Percentiles rank a stretch among this genome's conserved stretches.
Conservation (phyloP, 1,284 basidiomycete genomes). For the Malassezia yamatoensis region DNA sequence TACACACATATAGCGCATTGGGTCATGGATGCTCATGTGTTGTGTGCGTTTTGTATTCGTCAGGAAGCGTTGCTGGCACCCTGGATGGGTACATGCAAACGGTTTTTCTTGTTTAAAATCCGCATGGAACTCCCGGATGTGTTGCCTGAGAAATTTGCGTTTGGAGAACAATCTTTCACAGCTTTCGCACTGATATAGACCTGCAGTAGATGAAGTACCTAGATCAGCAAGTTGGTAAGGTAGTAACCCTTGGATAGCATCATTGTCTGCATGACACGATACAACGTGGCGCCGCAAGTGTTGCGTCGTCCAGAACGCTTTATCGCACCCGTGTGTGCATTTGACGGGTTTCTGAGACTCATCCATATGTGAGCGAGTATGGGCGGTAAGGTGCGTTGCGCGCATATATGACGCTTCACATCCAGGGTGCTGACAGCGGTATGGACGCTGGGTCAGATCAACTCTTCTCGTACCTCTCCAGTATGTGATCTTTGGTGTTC, state of each 20-base stretch:
- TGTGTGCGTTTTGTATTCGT: constrained; percentile 11
- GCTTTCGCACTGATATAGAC: constrained; percentile 3
- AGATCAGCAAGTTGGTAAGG: background rate
- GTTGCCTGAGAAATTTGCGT: constrained; percentile 15
- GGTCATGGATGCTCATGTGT: constrained; percentile 11
- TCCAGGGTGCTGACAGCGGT: constrained; percentile 5
- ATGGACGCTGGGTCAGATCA: constrained; percentile 12
- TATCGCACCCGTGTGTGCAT: constrained; percentile 10
- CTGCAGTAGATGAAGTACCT: background rate
- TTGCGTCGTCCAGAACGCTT: constrained; percentile 15
- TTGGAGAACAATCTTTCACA: constrained; percentile 10
- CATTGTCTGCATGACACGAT: constrained; percentile 8
- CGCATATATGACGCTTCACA: constrained; percentile 18
- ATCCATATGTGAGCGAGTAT: constrained; percentile 15
- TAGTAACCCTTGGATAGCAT: background rate
- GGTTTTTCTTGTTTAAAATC: background rate
- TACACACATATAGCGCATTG: constrained; percentile 7
- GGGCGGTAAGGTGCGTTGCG: constrained; percentile 13
- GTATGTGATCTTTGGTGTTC: constrained; percentile 16
- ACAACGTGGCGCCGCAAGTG: constrained; percentile 12
- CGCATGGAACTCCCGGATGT: constrained; percentile 12
- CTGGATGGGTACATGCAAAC: background rate
- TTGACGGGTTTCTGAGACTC: background rate
- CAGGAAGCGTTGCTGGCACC: constrained; percentile 7
- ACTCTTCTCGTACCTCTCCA: constrained; percentile 7